A percentile compares a stretch with the other conserved stretches of the same genome.
Evolutionary conservation across 75 land plant genomes (phyloP).

Genomic region (Selaginella moellendorffii): DNA sequence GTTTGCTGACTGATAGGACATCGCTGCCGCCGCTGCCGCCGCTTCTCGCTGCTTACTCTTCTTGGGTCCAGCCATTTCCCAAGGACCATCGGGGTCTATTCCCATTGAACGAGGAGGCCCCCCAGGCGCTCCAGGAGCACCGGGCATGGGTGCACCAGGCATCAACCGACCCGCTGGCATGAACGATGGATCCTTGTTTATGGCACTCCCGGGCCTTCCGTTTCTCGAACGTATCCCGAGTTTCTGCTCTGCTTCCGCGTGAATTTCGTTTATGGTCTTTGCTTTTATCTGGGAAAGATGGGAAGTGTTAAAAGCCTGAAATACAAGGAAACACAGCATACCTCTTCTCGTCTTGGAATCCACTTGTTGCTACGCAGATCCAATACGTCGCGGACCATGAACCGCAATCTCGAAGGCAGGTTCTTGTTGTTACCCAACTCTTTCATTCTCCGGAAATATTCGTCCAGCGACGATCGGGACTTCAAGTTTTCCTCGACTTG

Average conservation of each 20-base stretch:
- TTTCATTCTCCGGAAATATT: conserved; percentile 51
- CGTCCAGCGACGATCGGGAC: conserved; percentile 38
- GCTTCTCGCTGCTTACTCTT: background rate
- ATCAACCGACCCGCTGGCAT: conserved; percentile 44
- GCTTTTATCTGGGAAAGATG: conserved; percentile 58
- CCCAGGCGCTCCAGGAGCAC: conserved; percentile 5
- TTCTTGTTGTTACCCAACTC: conserved; percentile 40
- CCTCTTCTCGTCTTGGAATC: conserved; percentile 91
- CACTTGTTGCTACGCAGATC: conserved; percentile 73
- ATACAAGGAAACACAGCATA: too few relatives aligned
- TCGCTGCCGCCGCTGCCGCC: background rate
- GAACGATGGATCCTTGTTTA: background rate
- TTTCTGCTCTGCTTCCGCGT: conserved; percentile 78
- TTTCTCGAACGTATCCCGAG: conserved; percentile 69
- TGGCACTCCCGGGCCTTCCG: conserved; percentile 23
- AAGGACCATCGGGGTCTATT: background rate
- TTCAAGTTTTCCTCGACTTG: conserved; percentile 67
- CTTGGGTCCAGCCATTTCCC: background rate
- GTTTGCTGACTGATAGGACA: conserved; percentile 13
- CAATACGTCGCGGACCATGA: conserved; percentile 68
- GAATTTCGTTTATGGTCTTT: conserved; percentile 79
- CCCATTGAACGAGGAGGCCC: background rate
- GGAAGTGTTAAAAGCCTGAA: too few relatives aligned
- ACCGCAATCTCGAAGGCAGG: conserved; percentile 51
- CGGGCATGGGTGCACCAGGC: conserved; percentile 63